These are phyloP conservation scores for Epichloe uncinata DNA, from an alignment of 2,329 filamentous ascomycete species.

Conservation along the genomic window DNA sequence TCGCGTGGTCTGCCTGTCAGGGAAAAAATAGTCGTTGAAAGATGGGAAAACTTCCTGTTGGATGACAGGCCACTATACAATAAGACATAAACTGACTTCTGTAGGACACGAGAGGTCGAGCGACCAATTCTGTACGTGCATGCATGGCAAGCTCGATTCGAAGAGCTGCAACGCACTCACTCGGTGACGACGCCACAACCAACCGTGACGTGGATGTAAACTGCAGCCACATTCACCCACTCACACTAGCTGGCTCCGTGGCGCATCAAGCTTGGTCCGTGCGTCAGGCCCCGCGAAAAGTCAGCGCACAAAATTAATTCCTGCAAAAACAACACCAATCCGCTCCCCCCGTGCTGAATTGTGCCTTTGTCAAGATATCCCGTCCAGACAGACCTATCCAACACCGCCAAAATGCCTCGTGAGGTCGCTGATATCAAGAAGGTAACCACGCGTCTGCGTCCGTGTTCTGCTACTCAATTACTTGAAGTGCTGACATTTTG, in stretches of 20 bases:
- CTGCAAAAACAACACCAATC: neutral
- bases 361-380: constrained; percentile 9
- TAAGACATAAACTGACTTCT: too few species aligned
- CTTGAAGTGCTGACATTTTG: neutral
- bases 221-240: neutral
- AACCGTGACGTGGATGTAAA: too few species aligned
- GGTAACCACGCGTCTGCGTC: constrained; percentile 25
- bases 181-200: constrained; percentile 1
- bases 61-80: too few species aligned
- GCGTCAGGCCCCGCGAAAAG: constrained; percentile 13
- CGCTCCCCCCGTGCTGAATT: neutral
- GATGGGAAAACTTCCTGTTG: too few species aligned
- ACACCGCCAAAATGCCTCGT: constrained; percentile 78
- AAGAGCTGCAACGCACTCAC: neutral
- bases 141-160: neutral
- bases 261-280: constrained; percentile 9
- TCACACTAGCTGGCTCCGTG: neutral
- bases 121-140: neutral
- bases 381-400: constrained; percentile 14
- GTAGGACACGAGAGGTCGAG: too few species aligned
- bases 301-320: constrained; percentile 6
- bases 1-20: constrained; percentile 10
- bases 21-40: too few species aligned
- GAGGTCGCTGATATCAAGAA: constrained; percentile 98
- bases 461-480: neutral